Evolutionary conservation across 2,329 filamentous ascomycete genomes (phyloP), one percentile per base, ranked within the genome.

Genomic region (Aplosporella prunicola): DNA sequence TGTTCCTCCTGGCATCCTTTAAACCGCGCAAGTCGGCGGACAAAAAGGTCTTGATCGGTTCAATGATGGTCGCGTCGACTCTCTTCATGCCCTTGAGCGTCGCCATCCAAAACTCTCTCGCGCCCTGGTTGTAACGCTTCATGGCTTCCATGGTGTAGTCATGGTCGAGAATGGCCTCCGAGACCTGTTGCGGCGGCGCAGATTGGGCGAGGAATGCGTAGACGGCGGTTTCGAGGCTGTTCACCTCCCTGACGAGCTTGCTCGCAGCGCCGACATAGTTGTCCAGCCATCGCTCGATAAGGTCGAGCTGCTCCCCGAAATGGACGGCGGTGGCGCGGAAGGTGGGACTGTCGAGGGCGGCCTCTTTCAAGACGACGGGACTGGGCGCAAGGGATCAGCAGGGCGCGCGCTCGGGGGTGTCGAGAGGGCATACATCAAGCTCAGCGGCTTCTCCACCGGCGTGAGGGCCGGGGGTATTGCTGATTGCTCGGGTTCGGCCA

Each of bases 341-440:
- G 23, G 88, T 93, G 17, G 91, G 91, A 25, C 88, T 95, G 63
- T 98, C 91, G 65, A 96, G 82, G 14, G 87, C 83, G 34, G 91
- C 91, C 72, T 98, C 91, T 64, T 89, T 91, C 50, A 96, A 73
- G 43, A 80, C 79, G 23, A 96, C 88, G 29, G 91, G 86, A 40
- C 75, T 78, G 47, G 25, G 25, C 16, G 26, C 20, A n/a, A 11
- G 23, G 16, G 18, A 22, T 32, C 29, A 53, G 40, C 15, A 27
- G 29, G 9, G 20, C 24, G 3, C 32, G n/a, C 17, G 10, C 9
- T 29, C 9, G 15, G n/a, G 26, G 26, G 6, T 17, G 26, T 20
- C 25, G 13, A 10, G 13, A 5, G n/a, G 9, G 39, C 56, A 27
- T 55, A 66, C 60, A 66, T 64, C 39, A 66, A 49, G 43, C 52